Conservation (phyloP, 2,329 filamentous ascomycete genomes). For the Aspergillus sp. region DNA sequence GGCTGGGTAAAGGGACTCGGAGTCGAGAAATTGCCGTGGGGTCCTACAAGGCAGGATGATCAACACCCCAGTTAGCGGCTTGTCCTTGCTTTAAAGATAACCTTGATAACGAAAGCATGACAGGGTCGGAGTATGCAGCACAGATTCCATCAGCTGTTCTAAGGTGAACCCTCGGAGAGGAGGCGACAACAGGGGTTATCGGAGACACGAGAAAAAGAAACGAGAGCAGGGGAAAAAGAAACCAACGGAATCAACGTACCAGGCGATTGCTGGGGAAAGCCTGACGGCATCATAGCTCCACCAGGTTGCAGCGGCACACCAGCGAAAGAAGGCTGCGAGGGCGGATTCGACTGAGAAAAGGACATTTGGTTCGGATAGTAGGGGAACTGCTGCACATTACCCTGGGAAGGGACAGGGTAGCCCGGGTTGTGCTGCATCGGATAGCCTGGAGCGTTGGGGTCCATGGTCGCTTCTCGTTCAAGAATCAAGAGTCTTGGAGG, state of each 20-base stretch:
- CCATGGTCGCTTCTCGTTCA: conserved; percentile 29
- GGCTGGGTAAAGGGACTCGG: conserved; percentile 41
- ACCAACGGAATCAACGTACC: conserved; percentile 35
- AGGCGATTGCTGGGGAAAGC: conserved; percentile 40
- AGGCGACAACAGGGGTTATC: neutral
- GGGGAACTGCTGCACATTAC: conserved; percentile 34
- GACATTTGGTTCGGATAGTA: conserved; percentile 41
- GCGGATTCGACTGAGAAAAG: conserved; percentile 39
- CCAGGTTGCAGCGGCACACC: conserved; percentile 41
- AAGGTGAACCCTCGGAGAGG: neutral
- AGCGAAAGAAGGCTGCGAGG: conserved; percentile 42
- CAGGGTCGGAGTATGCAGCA: neutral
- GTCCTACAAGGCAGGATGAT: conserved; percentile 32
- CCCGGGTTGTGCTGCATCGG: conserved; percentile 33
- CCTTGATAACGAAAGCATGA: conserved; percentile 1
- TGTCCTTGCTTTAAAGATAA: conserved; percentile 13
- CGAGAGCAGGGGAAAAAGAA: conserved; percentile 11
- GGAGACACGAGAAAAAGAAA: conserved; percentile 15
- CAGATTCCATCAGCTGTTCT: neutral
- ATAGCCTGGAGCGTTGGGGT: conserved; percentile 36
- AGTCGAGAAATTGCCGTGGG: conserved; percentile 42
- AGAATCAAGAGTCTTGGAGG: conserved; percentile 8
- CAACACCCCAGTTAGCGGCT: conserved; percentile 28
- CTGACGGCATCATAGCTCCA: conserved; percentile 45
- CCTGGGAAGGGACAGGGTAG: conserved; percentile 41